phyloP scores from a whole-genome alignment of 306 rosid genomes.

The Cucumis melo region DNA sequence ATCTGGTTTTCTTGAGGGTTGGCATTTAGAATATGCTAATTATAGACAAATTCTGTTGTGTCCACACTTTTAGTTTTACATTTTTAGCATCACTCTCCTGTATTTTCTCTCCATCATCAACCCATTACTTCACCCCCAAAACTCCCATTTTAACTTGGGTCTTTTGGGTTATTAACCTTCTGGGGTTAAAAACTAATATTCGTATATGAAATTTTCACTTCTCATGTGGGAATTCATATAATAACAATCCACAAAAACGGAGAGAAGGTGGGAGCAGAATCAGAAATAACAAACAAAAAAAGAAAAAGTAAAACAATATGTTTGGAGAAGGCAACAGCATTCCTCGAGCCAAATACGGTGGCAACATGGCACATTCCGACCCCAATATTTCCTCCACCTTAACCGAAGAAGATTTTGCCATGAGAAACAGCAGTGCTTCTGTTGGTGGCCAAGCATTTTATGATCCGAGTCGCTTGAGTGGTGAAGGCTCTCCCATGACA shows the following conservation, averaged over 20 bases:
- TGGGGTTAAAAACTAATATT: background rate
- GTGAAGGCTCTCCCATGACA: constrained; percentile 60
- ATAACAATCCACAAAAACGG: background rate
- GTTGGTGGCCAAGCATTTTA: background rate
- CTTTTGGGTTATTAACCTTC: background rate
- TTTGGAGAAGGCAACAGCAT: constrained; percentile 7
- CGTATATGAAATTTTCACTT: background rate
- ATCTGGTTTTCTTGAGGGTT: background rate
- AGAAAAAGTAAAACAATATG: background rate
- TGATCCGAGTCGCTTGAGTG: constrained; percentile 21
- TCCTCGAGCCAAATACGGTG: constrained; percentile 6
- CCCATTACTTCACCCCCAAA: background rate
- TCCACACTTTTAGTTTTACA: background rate
- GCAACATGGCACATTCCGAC: constrained; percentile 9
- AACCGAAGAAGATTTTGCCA: background rate
- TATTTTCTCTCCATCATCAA: background rate
- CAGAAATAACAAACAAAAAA: background rate
- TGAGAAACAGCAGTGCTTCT: constrained; percentile 11
- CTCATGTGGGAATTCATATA: background rate
- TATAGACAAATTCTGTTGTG: background rate
- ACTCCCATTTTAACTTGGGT: background rate
- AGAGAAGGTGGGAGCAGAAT: background rate
- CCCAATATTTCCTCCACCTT: constrained; percentile 7
- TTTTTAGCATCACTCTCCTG: background rate
- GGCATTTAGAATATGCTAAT: background rate